Evolutionary conservation across 257 asterid species (phyloP), one percentile per base, ranked within the genome.

Genomic region (Ballota nigra): DNA sequence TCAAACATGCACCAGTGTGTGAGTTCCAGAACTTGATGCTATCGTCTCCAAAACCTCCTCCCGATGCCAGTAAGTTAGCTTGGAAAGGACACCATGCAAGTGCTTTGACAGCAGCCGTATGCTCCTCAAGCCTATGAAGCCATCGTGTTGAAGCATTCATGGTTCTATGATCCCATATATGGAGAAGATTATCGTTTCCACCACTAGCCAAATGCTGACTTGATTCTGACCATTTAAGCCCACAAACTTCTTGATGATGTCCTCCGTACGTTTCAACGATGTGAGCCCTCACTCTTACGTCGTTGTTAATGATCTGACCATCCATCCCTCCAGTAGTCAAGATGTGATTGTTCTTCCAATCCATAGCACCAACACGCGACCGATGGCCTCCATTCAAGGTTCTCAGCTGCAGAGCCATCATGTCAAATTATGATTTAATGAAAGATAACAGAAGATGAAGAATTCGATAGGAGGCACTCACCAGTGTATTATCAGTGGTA

Each of bases 401-500:
- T 52, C 4, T 22, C 28, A 52, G 26, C 13, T 19, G 6, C 12
- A 73, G 6, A 66, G 23, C 12, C 28, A 55, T 36, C 2, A 26
- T 5, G 47, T 57, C n/a, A 53, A 28, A 51, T 16, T 22, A 22
- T 22, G 34, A 55, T 55, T 29, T 57, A 68, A 4, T 19, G 15
- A 47, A 23, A n/a, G 57, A 33, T 15, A 38, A 23, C 15, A 69
- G 9, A 29, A n/a, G 0, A 29, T 13, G 45, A 70, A 12, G 18
- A 18, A 49, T 31, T 52, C 18, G 16, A 33, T 19, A 9, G 58
- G 4, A 63, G 19, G 28, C 34, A 66, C 82, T 66, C 20, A 84
- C 88, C 67, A 80, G 59, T 77, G 74, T 77, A 66, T 81, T 83
- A 49, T 84, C 68, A 2, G 84, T 75, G 18, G 91, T 75, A 63